Evolutionary conservation across 1,284 basidiomycete genomes (phyloP), one percentile per base, ranked within the genome.

Genomic region (Peniophora sp.): DNA sequence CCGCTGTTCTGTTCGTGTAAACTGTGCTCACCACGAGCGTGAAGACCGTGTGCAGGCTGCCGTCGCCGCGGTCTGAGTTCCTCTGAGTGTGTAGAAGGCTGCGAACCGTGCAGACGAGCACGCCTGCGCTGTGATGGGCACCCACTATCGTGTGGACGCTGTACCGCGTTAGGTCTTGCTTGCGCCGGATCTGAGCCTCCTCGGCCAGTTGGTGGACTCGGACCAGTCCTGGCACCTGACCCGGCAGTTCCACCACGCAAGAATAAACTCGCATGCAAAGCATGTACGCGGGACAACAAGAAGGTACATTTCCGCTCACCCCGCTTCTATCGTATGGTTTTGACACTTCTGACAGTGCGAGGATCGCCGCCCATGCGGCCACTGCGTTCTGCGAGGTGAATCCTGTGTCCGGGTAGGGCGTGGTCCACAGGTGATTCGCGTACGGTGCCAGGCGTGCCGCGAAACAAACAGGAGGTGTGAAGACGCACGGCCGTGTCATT

Each of bases 201-300:
- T 5, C 34, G 41, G 46, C 12, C 11, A 17, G 18, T 27, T 5
- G 22, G 18, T 24, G 23, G 32, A 36, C 15, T 22, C 12, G 20
- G n/a, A 35, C 12, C 17, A n/a, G 48, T 20, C 17, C 23, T 22
- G 17, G 12, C 18, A 24, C 18, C 37, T 32, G n/a, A 17, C 17
- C 18, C 27, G 24, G 17, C 24, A 15, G 35, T 32, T 17, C 23
- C 32, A 9, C 50, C 45, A 20, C n/a, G n/a, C 35, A 42, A 41
- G 37, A 20, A 74, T 44, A 80, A 79, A 58, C 54, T 78, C 52
- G 79, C 78, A 2, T 82, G 78, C 61, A 67, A 71, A 54, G 73
- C 65, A 47, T 82, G 79, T 60, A 71, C 79, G 20, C 71, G 74
- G 55, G 78, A 81, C 56, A 81, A 81, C 54, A 81, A 82, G 60